Evolutionary conservation across 2,329 filamentous ascomycete species (phyloP).

Genomic region (Colletotrichum orchidophilum): DNA sequence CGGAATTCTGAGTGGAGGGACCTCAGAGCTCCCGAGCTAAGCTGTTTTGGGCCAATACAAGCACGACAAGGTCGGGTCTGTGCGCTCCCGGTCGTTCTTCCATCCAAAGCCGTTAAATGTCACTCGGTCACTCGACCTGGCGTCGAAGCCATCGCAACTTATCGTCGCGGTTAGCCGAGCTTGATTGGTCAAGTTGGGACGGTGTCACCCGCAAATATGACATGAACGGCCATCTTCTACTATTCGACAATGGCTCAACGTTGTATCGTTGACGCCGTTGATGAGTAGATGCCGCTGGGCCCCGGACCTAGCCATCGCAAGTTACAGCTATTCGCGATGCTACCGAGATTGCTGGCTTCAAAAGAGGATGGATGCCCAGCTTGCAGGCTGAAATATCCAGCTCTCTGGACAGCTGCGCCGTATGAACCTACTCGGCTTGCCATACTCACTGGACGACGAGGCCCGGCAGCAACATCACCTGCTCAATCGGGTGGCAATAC

Average conservation of each 20-base stretch:
- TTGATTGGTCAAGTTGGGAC: background rate
- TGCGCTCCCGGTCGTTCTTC: background rate
- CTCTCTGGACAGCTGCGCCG: background rate
- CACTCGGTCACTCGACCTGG: background rate
- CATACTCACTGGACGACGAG: background rate
- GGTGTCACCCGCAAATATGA: background rate
- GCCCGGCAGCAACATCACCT: background rate
- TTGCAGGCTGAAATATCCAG: background rate
- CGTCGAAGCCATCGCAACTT: background rate
- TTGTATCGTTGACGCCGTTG: background rate
- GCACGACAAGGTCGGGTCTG: background rate
- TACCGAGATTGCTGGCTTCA: background rate
- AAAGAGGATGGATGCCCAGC: background rate
- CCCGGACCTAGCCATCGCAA: background rate
- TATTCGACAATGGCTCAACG: background rate
- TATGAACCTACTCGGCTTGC: background rate
- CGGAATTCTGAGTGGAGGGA: conserved; percentile 24
- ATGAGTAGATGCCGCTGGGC: background rate
- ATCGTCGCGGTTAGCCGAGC: background rate
- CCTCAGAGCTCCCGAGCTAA: conserved; percentile 26
- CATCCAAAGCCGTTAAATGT: background rate
- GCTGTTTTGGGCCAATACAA: conserved; percentile 4
- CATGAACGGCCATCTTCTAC: background rate
- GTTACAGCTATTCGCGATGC: background rate
- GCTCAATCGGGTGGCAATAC: background rate